Evolutionary conservation across 169 alveolate genomes (phyloP), one percentile per base, ranked within the genome.

Genomic region (Ichthyophthirius multifiliis): DNA sequence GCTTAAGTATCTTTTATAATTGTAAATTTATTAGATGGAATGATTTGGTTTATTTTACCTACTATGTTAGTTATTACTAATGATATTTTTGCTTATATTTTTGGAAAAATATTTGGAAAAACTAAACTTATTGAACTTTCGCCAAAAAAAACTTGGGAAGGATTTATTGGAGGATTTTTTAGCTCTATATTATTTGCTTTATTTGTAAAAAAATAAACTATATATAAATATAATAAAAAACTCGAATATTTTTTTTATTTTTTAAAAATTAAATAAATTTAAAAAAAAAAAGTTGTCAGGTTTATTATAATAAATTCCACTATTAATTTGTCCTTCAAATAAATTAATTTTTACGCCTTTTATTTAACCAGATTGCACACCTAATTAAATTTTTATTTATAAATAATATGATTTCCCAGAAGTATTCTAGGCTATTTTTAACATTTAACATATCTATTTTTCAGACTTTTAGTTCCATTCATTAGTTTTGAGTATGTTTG

Each of bases 91-190:
- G 99, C 99, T 5, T 99, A 98, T 84, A 65, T 98, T 7, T 97
- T 96, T 90, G 99, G 99, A 31, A 93, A 95, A 47, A 74, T 94
- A 74, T 95, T 96, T 67, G 99, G 99, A 5, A 97, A 88, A 84
- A 95, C 98, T 12, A 85, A 93, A 34, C 93, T 99, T 41, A 97
- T 98, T 43, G 89, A 94, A 31, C 91, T 99, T 43, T 97, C 99
- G 18, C 99, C 99, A 6, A 98, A 97, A 76, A 99, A 99, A 94
- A 99, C 99, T 15, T 97, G 98, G 88, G 99, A 99, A 91, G 99
- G 99, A 1, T 98, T 94, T 84, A 88, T 97, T 32, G 99, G 98
- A 35, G 97, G 98, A 3, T 91, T 94, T 55, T 75, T 96, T 65
- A 86, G 93, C 10, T 96, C 99, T 4, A 85, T 95, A 39, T 32